Evolutionary conservation across 129 eudicot species (phyloP).

Genomic region (Ambrosia trifida): DNA sequence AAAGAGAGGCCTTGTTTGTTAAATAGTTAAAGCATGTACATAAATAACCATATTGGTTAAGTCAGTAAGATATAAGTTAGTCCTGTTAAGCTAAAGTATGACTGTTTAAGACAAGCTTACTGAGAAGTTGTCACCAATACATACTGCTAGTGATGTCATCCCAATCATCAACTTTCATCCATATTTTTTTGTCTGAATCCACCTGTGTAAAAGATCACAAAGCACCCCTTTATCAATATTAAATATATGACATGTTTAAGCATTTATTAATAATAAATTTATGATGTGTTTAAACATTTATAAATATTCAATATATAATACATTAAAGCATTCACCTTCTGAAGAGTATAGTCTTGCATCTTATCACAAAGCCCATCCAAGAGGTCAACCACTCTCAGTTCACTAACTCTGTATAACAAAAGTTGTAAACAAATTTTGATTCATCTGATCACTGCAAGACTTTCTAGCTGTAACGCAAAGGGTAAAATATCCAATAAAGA

Average conservation of each 20-base stretch:
- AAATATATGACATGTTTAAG: no score
- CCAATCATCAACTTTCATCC: conserved; percentile 84
- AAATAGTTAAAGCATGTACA: neutral
- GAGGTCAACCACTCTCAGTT: conserved; percentile 93
- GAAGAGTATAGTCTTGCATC: conserved; percentile 96
- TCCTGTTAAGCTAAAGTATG: conserved; percentile 21
- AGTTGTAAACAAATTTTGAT: conserved; percentile 11
- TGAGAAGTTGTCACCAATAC: conserved; percentile 42
- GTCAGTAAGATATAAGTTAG: conserved; percentile 12
- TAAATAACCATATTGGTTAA: conserved; percentile 12
- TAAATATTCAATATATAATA: neutral
- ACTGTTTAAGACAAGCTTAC: conserved; percentile 33
- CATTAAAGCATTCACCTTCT: conserved; percentile 52
- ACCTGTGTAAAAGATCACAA: conserved; percentile 46
- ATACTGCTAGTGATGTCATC: conserved; percentile 67
- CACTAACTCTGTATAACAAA: conserved; percentile 67
- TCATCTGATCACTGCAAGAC: neutral
- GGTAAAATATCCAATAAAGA: conserved; percentile 19
- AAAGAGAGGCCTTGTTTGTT: neutral
- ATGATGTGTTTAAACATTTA: neutral
- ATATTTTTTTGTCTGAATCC: conserved; percentile 51
- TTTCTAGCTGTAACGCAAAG: conserved; percentile 3
- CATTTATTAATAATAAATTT: neutral
- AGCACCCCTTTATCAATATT: neutral
- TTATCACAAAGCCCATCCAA: conserved; percentile 96